Base-by-base conservation (phyloP, 257 asterid genomes). In the Craterostigma plantagineum region DNA sequence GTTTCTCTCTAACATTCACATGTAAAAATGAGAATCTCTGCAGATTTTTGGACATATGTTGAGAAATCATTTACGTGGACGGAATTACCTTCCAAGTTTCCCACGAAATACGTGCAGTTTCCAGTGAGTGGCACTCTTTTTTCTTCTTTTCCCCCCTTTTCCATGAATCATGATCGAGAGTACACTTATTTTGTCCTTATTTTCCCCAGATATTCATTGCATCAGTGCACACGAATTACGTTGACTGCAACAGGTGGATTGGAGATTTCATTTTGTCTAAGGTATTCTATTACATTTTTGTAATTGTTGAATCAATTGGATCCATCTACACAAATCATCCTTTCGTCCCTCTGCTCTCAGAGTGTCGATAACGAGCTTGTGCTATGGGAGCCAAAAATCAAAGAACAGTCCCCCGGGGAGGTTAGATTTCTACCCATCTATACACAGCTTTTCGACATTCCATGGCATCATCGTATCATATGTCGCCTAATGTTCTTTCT, bases 21-120 rank as follows among this genome's bases (percentile, higher is more conserved):
- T n/a, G n/a, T n/a, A n/a, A n/a, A n/a, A n/a, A n/a, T 35, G 61
- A 18, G 14, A 36, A 42, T 48, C 57, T 49, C 47, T 63, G 66
- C 87, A 90, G 95, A 90, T 53, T 90, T 90, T 63, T 90, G 95
- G 98, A 65, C 95, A 18, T 77, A 83, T 16, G 94, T 90, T 42
- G 98, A 90, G 77, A 71, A 79, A 65, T 90, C 95, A 18, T 90
- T 83, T 77, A 90, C 95, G 16, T 90, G 99, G 99, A 77, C 86
- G 2, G 95, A 83, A 61, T 77, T 74, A 61, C 94, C 99, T 54
- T 90, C 99, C 63, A 79, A 83, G 64, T 90, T 90, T 56, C 99
- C 99, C 0, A 83, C 99, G 12, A 90, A 90, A 83, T 77, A 83
- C 46, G 95, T 90, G 44, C 94, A 90, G 57, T 79, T 90, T 63